Evolutionary conservation across 108 stramenopile species (phyloP).

Genomic region (Nitzschia sp.): DNA sequence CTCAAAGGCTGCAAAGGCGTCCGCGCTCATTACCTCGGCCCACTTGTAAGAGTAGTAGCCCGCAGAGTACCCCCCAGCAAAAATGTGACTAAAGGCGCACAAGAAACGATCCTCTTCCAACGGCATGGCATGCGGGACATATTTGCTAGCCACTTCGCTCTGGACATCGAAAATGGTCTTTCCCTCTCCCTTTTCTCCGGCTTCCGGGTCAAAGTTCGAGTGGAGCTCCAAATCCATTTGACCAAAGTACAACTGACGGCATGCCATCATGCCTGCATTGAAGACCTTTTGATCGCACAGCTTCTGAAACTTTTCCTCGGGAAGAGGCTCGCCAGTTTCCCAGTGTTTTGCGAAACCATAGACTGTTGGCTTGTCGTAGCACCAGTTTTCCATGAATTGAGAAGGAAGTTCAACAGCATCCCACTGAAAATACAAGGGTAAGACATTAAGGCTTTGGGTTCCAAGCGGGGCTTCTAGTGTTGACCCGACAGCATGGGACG

Average conservation of each 20-base stretch:
- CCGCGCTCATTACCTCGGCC: constrained; percentile 98
- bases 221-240: constrained; percentile 96
- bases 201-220: constrained; percentile 78
- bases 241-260: constrained; percentile 96
- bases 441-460: neutral
- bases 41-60: constrained; percentile 98
- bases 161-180: constrained; percentile 93
- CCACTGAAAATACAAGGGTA: constrained; percentile 51
- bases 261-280: constrained; percentile 92
- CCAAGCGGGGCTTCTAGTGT: too few species aligned
- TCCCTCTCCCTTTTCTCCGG: constrained; percentile 45
- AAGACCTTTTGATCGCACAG: constrained; percentile 90
- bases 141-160: constrained; percentile 78
- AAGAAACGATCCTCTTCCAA: constrained; percentile 96
- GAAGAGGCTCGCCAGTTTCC: constrained; percentile 94
- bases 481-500: constrained; percentile 4
- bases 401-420: constrained; percentile 98
- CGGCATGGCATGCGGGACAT: constrained; percentile 87
- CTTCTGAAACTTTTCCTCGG: constrained; percentile 96
- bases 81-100: constrained; percentile 95
- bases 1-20: constrained; percentile 98
- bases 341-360: constrained; percentile 98
- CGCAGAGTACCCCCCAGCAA: constrained; percentile 95
- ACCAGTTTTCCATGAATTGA: constrained; percentile 99
- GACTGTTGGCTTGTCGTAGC: constrained; percentile 91